These are phyloP conservation scores for Corrigiola litoralis DNA, from an alignment of 179 eudicot species.

Conservation along the genomic window DNA sequence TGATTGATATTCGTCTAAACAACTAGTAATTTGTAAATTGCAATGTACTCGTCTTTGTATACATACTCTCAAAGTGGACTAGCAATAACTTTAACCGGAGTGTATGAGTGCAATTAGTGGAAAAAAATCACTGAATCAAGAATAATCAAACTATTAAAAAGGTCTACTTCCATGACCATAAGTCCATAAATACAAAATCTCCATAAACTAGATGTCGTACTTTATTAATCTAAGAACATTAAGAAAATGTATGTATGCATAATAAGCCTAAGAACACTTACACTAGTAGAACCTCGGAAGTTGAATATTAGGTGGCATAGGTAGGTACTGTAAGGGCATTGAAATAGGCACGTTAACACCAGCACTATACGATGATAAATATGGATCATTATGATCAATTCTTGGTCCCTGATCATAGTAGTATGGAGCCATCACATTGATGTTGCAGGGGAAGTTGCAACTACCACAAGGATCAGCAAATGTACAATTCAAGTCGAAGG, in stretches of 20 bases:
- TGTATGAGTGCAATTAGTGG: too few species aligned
- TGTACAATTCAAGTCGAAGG: background rate
- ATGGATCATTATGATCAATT: background rate
- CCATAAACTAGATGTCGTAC: too few species aligned
- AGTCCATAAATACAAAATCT: too few species aligned
- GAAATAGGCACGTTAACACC: slow-evolving; percentile 7
- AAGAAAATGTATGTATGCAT: too few species aligned
- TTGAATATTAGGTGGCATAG: slow-evolving; percentile 1
- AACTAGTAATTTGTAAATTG: too few species aligned
- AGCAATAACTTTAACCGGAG: too few species aligned
- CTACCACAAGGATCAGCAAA: background rate
- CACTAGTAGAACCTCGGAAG: background rate
- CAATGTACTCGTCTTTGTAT: too few species aligned
- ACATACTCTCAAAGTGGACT: too few species aligned
- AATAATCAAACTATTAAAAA: too few species aligned
- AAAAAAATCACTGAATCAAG: too few species aligned
- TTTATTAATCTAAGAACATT: background rate
- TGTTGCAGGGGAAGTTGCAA: background rate
- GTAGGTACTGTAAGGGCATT: background rate
- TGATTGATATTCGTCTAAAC: too few species aligned
- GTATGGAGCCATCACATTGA: slow-evolving; percentile 5
- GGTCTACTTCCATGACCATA: too few species aligned
- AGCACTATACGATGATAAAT: background rate
- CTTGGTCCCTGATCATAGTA: slow-evolving; percentile 12
- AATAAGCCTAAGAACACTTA: background rate